These are phyloP conservation scores for Colletotrichum somersetense DNA, from an alignment of 2,329 filamentous ascomycete species.

Conservation along the genomic window DNA sequence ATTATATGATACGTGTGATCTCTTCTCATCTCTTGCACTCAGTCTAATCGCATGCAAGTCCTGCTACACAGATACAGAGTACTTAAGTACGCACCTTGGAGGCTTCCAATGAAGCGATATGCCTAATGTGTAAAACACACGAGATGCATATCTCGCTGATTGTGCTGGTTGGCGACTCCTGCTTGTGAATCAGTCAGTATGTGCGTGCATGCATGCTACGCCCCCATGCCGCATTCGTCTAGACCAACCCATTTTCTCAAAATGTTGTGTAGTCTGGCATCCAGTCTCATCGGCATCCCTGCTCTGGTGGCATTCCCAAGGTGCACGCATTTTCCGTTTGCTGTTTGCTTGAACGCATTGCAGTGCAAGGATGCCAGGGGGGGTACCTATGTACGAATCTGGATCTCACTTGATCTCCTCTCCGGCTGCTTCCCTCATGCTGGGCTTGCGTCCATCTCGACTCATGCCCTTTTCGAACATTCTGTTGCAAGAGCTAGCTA, in stretches of 20 bases:
- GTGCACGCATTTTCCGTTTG: slow-evolving; percentile 23
- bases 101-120: neutral
- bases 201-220: neutral
- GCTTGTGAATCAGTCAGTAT: slow-evolving; percentile 23
- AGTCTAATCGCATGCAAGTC: neutral
- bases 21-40: neutral
- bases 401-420: slow-evolving; percentile 35
- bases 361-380: slow-evolving; percentile 11
- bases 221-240: slow-evolving; percentile 37
- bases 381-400: neutral
- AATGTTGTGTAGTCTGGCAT: slow-evolving; percentile 28
- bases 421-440: neutral
- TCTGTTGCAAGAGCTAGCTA: neutral
- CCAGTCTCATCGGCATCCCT: slow-evolving; percentile 37
- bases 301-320: slow-evolving; percentile 31
- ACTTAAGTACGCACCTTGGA: too few relatives aligned
- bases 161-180: slow-evolving; percentile 2
- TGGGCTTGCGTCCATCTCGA: slow-evolving; percentile 3
- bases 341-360: slow-evolving; percentile 22
- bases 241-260: slow-evolving; percentile 34
- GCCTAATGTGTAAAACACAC: neutral
- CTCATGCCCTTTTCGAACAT: slow-evolving; percentile 3
- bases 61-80: neutral
- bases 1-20: neutral
- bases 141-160: neutral